phyloP scores from a whole-genome alignment of 495 filamentous ascomycete species.

The Penicillium manginii region DNA sequence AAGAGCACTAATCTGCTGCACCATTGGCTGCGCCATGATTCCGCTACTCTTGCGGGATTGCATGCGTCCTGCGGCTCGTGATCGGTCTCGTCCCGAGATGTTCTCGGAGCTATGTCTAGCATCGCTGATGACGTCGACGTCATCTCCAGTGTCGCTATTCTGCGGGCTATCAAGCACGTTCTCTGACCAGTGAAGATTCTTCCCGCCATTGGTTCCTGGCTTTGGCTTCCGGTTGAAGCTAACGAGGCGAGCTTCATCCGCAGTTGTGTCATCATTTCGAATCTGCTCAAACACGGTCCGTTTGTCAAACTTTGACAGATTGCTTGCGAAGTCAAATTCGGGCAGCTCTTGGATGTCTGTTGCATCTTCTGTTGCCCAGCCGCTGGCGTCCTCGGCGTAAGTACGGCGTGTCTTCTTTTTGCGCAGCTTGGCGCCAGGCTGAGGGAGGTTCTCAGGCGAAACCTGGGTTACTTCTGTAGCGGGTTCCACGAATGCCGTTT shows the following conservation, averaged over 20 bases:
- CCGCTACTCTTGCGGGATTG: slow-evolving; percentile 66
- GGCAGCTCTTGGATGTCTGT: slow-evolving; percentile 95
- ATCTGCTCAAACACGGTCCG: slow-evolving; percentile 85
- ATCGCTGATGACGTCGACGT: slow-evolving; percentile 58
- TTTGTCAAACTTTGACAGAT: slow-evolving; percentile 94
- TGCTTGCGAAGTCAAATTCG: slow-evolving; percentile 90
- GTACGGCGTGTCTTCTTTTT: slow-evolving; percentile 59
- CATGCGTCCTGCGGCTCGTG: slow-evolving; percentile 48
- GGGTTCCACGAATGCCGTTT: slow-evolving; percentile 77
- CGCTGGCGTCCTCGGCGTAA: slow-evolving; percentile 69
- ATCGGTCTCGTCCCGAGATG: slow-evolving; percentile 57
- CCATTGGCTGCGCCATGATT: slow-evolving; percentile 42
- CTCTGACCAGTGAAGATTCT: slow-evolving; percentile 89
- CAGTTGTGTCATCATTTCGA: slow-evolving; percentile 80
- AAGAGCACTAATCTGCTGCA: slow-evolving; percentile 40
- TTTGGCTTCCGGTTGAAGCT: slow-evolving; percentile 82
- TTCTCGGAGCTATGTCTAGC: slow-evolving; percentile 59
- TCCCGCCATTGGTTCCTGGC: slow-evolving; percentile 78
- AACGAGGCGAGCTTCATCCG: slow-evolving; percentile 86
- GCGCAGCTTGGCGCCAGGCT: slow-evolving; percentile 44
- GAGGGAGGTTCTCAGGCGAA: slow-evolving; percentile 24
- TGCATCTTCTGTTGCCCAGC: slow-evolving; percentile 95
- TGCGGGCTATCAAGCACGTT: slow-evolving; percentile 78
- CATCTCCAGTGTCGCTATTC: slow-evolving; percentile 73
- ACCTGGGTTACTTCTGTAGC: slow-evolving; percentile 21